phyloP scores from a whole-genome alignment of 345 rosid species.

The Passiflora organensis region DNA sequence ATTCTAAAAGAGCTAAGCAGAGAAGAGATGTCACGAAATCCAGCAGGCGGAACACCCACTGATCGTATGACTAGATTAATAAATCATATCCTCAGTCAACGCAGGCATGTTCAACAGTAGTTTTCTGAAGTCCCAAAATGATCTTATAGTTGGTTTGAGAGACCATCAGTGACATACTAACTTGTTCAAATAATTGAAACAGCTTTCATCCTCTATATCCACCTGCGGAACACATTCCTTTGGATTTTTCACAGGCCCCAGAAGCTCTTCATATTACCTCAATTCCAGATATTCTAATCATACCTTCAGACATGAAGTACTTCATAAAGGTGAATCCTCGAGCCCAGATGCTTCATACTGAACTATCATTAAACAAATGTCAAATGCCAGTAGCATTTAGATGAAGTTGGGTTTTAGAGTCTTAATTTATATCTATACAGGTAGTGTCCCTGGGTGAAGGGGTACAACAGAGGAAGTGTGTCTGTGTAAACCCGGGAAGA shows the following conservation, averaged over 20 bases:
- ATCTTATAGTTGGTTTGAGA: slow-evolving; percentile 1
- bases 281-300: slow-evolving; percentile 65
- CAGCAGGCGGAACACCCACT: slow-evolving; percentile 44
- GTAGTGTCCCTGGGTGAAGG: slow-evolving; percentile 59
- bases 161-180: background rate
- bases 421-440: slow-evolving; percentile 19
- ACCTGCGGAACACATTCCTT: slow-evolving; percentile 69
- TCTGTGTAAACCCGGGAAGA: slow-evolving; percentile 87
- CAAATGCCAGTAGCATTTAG: background rate
- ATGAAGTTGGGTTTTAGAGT: background rate
- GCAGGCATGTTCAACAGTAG: slow-evolving; percentile 38
- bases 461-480: slow-evolving; percentile 50
- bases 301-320: slow-evolving; percentile 82
- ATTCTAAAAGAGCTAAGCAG: slow-evolving; percentile 79
- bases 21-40: slow-evolving; percentile 75
- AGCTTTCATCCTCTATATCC: slow-evolving; percentile 91
- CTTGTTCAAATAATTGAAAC: slow-evolving; percentile 18
- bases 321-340: slow-evolving; percentile 51
- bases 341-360: background rate
- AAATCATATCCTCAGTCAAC: slow-evolving; percentile 66
- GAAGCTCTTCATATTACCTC: slow-evolving; percentile 51
- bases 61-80: slow-evolving; percentile 90
- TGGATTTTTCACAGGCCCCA: slow-evolving; percentile 71
- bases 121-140: background rate
- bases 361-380: background rate